A percentile compares a stretch with the other conserved stretches of the same genome.
phyloP scores from a whole-genome alignment of 2,329 filamentous ascomycete genomes.

The Scleromitrula shiraiana region DNA sequence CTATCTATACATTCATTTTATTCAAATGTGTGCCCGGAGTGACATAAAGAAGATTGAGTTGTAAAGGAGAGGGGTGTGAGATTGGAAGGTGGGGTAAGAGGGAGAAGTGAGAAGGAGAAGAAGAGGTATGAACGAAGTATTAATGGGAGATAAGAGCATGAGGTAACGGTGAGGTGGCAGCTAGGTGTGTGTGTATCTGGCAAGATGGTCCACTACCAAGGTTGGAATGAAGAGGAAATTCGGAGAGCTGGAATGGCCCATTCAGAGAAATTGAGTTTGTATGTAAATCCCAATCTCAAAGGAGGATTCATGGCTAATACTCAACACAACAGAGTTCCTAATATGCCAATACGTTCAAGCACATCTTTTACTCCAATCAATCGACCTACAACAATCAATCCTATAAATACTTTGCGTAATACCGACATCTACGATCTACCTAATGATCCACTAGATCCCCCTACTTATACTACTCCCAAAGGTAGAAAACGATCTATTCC shows the following conservation, averaged over 20 bases:
- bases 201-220: not conserved
- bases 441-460: constrained; percentile 1
- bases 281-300: too few species aligned
- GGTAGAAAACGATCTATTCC: constrained; percentile 9
- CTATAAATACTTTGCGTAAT: constrained; percentile 12
- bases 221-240: not conserved
- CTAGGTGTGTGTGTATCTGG: not conserved
- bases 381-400: constrained; percentile 12
- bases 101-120: not conserved
- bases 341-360: not conserved
- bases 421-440: constrained; percentile 14
- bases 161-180: not conserved
- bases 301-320: too few species aligned
- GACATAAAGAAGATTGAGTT: not conserved
- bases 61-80: not conserved
- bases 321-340: not conserved
- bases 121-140: not conserved
- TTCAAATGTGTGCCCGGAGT: not conserved
- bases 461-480: not conserved
- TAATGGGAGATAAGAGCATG: not conserved
- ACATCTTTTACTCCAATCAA: constrained; percentile 22
- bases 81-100: not conserved
- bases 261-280: too few species aligned
- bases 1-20: not conserved
- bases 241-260: not conserved